A percentile compares a stretch with the other conserved stretches of the same genome.
These are phyloP conservation scores for Suillus cothurnatus DNA, from an alignment of 768 basidiomycete species.

Conservation along the genomic window DNA sequence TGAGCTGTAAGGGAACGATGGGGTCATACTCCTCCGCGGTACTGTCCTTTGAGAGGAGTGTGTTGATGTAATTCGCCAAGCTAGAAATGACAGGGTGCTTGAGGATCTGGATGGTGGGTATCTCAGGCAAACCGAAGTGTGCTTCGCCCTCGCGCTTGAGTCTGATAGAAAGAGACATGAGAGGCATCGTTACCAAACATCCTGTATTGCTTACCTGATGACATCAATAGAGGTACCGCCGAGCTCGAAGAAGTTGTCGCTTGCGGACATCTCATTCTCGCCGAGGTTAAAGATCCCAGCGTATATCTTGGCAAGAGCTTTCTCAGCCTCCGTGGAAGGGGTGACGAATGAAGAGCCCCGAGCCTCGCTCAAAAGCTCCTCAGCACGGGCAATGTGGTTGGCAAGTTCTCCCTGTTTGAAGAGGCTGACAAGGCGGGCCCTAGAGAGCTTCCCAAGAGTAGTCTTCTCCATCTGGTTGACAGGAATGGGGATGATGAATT, in stretches of 20 bases:
- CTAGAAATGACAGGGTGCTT: conserved; percentile 32
- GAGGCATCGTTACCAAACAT: neutral
- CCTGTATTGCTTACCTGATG: conserved; percentile 17
- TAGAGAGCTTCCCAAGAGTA: conserved; percentile 44
- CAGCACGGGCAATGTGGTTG: conserved; percentile 25
- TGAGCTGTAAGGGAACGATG: conserved; percentile 39
- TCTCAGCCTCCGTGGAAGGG: conserved; percentile 25
- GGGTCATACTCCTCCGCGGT: conserved; percentile 35
- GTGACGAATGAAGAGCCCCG: conserved; percentile 23
- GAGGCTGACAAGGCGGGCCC: conserved; percentile 31
- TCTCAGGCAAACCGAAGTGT: conserved; percentile 28
- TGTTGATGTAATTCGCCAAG: conserved; percentile 32
- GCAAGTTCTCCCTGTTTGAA: conserved; percentile 37
- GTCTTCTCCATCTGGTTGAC: conserved; percentile 41
- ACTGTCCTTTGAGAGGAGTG: conserved; percentile 20
- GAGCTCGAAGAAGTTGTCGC: conserved; percentile 41
- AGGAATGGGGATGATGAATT: conserved; percentile 41
- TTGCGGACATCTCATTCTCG: conserved; percentile 22
- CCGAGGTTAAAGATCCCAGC: conserved; percentile 30
- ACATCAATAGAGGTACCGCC: conserved; percentile 42
- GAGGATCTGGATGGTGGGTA: conserved; percentile 40
- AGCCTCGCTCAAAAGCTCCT: conserved; percentile 19
- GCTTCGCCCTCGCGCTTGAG: conserved; percentile 26
- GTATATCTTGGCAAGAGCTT: conserved; percentile 27
- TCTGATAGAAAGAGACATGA: conserved; percentile 5